A percentile compares a stretch with the other conserved stretches of the same genome.
phyloP scores from a whole-genome alignment of 2,329 filamentous ascomycete genomes.

The Harringtonia aguacate region DNA sequence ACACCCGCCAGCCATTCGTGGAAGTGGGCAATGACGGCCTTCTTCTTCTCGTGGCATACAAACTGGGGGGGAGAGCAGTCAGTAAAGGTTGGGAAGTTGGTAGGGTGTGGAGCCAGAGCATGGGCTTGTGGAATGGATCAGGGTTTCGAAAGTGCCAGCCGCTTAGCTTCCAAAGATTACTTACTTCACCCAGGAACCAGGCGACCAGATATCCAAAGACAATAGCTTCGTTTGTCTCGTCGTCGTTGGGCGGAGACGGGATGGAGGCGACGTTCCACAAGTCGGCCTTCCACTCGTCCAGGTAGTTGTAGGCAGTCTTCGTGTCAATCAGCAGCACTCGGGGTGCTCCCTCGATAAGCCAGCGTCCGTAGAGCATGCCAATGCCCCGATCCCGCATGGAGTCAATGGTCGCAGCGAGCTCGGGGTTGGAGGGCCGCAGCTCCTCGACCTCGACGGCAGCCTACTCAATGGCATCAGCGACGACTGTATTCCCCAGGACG shows the following conservation, averaged over 20 bases:
- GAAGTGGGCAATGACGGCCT: slow-evolving; percentile 93
- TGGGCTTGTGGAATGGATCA: too few relatives aligned
- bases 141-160: background rate
- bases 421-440: slow-evolving; percentile 71
- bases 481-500: background rate
- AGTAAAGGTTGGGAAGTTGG: background rate
- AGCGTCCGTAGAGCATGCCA: slow-evolving; percentile 83
- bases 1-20: slow-evolving; percentile 98
- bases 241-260: slow-evolving; percentile 81
- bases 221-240: slow-evolving; percentile 95
- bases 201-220: slow-evolving; percentile 96
- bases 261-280: slow-evolving; percentile 90
- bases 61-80: slow-evolving; percentile 48
- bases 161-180: slow-evolving; percentile 16
- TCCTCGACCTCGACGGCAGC: slow-evolving; percentile 97
- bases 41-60: slow-evolving; percentile 82
- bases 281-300: slow-evolving; percentile 96
- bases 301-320: slow-evolving; percentile 77
- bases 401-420: slow-evolving; percentile 71
- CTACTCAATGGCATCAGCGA: slow-evolving; percentile 28
- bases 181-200: slow-evolving; percentile 95
- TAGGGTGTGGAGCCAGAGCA: background rate
- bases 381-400: slow-evolving; percentile 91
- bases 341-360: slow-evolving; percentile 94
- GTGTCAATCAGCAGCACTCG: slow-evolving; percentile 92